A percentile compares a stretch with the other conserved stretches of the same genome.
phyloP scores from a whole-genome alignment of 225 moss, liverwort and hornwort genomes.

The Bryoerythrophyllum caledonicum region DNA sequence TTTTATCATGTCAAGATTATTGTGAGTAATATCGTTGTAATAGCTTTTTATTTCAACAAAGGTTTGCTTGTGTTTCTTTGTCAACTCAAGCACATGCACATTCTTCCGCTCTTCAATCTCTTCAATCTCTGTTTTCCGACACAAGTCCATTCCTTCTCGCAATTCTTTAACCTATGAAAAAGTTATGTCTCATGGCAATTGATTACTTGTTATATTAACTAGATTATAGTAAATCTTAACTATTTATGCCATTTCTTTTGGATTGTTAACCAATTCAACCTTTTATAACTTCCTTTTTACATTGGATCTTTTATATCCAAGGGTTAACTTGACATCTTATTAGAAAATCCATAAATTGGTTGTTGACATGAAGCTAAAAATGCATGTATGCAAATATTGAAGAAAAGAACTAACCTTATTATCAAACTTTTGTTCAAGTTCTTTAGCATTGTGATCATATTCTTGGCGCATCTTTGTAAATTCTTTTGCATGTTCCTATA shows the following conservation, averaged over 20 bases:
- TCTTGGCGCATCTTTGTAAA: conserved; percentile 91
- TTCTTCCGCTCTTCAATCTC: conserved; percentile 95
- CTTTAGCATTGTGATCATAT: conserved; percentile 79
- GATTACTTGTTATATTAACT: not conserved
- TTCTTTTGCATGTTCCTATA: conserved; percentile 87
- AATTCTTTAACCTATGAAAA: conserved; percentile 60
- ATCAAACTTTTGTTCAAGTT: conserved; percentile 74
- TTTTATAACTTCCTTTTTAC: no score
- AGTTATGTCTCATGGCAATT: not conserved
- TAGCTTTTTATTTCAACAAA: conserved; percentile 97
- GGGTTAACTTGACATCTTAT: no score
- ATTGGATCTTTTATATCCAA: no score
- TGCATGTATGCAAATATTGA: not conserved
- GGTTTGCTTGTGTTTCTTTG: conserved; percentile 87
- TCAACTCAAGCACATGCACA: conserved; percentile 71
- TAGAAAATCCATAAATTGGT: no score
- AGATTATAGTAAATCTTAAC: no score
- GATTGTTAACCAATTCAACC: no score
- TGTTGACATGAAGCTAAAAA: no score
- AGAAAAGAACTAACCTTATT: conserved; percentile 35
- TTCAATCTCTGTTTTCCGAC: conserved; percentile 75
- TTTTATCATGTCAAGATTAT: conserved; percentile 92
- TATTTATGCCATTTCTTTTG: no score
- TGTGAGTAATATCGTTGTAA: conserved; percentile 96
- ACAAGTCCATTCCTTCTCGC: conserved; percentile 74